phyloP scores from a whole-genome alignment of 805 yeast genomes.

The Ogataea pilisensis region DNA sequence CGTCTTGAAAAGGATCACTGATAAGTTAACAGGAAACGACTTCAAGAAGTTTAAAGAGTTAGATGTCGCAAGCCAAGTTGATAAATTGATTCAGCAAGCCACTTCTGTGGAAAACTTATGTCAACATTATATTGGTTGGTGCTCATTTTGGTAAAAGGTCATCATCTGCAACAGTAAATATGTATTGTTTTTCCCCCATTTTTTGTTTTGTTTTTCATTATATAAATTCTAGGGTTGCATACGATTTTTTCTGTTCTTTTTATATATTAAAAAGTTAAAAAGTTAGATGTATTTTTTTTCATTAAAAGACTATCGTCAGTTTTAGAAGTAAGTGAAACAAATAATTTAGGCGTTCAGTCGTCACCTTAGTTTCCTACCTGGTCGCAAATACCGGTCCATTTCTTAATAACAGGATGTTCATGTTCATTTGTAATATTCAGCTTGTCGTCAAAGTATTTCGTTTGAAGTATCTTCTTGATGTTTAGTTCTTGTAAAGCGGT shows the following conservation, averaged over 20 bases:
- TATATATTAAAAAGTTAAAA: not conserved
- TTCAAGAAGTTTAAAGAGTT: slow-evolving; percentile 67
- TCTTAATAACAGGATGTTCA: slow-evolving; percentile 27
- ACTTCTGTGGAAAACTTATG: slow-evolving; percentile 94
- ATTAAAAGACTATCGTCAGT: not conserved
- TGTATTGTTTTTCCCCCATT: too few relatives aligned
- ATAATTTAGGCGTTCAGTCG: not conserved
- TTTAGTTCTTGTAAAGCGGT: slow-evolving; percentile 50
- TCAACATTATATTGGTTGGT: slow-evolving; percentile 98
- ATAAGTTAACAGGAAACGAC: slow-evolving; percentile 91
- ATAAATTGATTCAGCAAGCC: slow-evolving; percentile 89
- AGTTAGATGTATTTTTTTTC: too few relatives aligned
- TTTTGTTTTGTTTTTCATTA: too few relatives aligned
- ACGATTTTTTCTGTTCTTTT: not conserved
- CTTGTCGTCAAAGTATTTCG: slow-evolving; percentile 49
- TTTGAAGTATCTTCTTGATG: slow-evolving; percentile 54
- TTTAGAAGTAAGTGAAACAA: not conserved
- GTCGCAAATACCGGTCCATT: slow-evolving; percentile 23
- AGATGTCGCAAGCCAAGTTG: slow-evolving; percentile 87
- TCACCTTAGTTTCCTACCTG: slow-evolving; percentile 1
- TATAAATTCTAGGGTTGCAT: too few relatives aligned
- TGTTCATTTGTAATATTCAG: slow-evolving; percentile 32
- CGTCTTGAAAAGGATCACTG: slow-evolving; percentile 85
- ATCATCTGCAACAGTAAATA: too few relatives aligned
- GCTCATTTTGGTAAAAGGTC: slow-evolving; percentile 81